Percentiles rank a stretch among this genome's conserved stretches.
phyloP scores from a whole-genome alignment of 192 early-diverging fungal genomes.

The Lobosporangium transversale region DNA sequence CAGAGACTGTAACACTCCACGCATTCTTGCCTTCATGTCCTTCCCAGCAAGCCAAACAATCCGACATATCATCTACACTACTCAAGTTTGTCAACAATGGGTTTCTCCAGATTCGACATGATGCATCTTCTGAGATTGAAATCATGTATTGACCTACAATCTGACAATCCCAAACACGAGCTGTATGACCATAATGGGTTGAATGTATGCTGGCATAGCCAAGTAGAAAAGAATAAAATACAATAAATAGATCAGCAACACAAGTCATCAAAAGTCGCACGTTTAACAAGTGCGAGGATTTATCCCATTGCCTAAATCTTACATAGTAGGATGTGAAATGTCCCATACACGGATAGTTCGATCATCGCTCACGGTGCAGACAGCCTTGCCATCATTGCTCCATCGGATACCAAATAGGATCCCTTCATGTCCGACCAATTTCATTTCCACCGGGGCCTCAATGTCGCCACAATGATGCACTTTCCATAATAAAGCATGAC shows the following conservation, averaged over 20 bases:
- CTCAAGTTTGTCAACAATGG: slow-evolving; percentile 30
- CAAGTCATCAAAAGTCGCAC: no score
- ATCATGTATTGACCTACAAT: slow-evolving; percentile 66
- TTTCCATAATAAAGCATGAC: slow-evolving; percentile 81
- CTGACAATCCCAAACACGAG: slow-evolving; percentile 83
- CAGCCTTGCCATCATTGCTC: slow-evolving; percentile 61
- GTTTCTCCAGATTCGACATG: slow-evolving; percentile 83
- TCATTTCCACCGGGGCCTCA: slow-evolving; percentile 55
- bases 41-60: slow-evolving; percentile 78
- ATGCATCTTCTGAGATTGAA: slow-evolving; percentile 81
- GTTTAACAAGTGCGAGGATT: no score
- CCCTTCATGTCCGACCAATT: slow-evolving; percentile 73
- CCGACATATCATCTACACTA: slow-evolving; percentile 40
- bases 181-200: slow-evolving; percentile 74
- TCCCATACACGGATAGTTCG: slow-evolving; percentile 83
- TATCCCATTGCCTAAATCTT: neutral
- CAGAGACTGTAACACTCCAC: slow-evolving; percentile 78
- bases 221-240: neutral
- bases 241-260: neutral
- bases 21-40: slow-evolving; percentile 84
- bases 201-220: slow-evolving; percentile 8
- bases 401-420: slow-evolving; percentile 83
- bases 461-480: slow-evolving; percentile 42
- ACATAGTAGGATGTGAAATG: slow-evolving; percentile 43
- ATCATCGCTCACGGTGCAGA: slow-evolving; percentile 86